Evolutionary conservation across 257 asterid species (phyloP), one percentile per base, ranked within the genome.

Genomic region (Jaltomata sinuosa): DNA sequence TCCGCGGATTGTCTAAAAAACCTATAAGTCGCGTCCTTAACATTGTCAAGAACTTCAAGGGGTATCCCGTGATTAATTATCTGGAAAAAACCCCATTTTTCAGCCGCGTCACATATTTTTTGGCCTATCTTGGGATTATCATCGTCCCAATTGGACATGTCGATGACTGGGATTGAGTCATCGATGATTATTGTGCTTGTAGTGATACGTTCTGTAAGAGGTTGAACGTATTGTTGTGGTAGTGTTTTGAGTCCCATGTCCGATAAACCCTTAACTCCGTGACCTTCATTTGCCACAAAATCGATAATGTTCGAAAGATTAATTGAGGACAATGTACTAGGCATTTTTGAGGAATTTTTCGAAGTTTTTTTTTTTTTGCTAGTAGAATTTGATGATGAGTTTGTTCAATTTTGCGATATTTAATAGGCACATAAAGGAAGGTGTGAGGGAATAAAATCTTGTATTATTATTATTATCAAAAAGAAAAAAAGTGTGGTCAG

Each of bases 31-130:
- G 89, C 91, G 4, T 69, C 85, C 84, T 84, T 86, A 2, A 86
- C 85, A 57, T 42, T n/a, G 3, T 88, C 89, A 18, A 88, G 85
- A 22, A 84, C 74, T 18, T 71, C 65, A 45, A 82, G 27, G 3
- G 88, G 81, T 6, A 88, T 72, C 11, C 87, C 89, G 21, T 87
- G 89, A 82, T 86, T 85, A 8, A 83, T 85, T 16, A 86, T 80
- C 64, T 88, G 89, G 64, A 86, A 88, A 78, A 88, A 84, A n/a
- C 91, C 89, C 85, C 86, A 81, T 16, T 83, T 83, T 45, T 83
- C 88, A 1, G 91, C 88, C 2, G 91, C 87, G 42, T 79, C 40
- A 49, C 86, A 86, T 0, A 88, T 83, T 36, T 53, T 11, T 14
- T 62, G 42, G 0, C 68, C 79, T 7, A 88, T 83, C 2, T 87